phyloP scores from a whole-genome alignment of 2,329 filamentous ascomycete species.

The Fusarium chlamydosporum region DNA sequence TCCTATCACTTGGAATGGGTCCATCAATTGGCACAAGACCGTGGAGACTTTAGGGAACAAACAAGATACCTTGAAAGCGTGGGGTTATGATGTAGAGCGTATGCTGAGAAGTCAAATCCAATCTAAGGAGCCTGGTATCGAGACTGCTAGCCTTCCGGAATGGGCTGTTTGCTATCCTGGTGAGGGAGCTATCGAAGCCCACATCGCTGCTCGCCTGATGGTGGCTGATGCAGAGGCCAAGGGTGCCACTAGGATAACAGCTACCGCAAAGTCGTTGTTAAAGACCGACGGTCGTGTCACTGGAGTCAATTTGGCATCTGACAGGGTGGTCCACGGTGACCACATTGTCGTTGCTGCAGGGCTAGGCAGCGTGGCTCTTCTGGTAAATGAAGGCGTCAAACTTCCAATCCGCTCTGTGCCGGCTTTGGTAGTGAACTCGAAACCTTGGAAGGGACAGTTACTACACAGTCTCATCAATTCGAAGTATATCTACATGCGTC shows the following conservation, averaged over 20 bases:
- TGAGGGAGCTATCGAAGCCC: conserved; percentile 38
- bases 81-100: conserved; percentile 19
- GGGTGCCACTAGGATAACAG: not conserved
- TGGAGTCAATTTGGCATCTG: conserved; percentile 22
- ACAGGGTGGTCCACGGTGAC: not conserved
- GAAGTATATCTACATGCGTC: conserved; percentile 27
- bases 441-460: not conserved
- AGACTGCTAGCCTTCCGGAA: not conserved
- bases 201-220: conserved; percentile 28
- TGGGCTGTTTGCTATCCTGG: conserved; percentile 18
- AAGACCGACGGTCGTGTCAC: not conserved
- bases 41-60: not conserved
- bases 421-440: conserved; percentile 33
- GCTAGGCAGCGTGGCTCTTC: conserved; percentile 18
- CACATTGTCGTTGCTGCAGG: conserved; percentile 37
- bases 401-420: conserved; percentile 17
- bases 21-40: conserved; percentile 35
- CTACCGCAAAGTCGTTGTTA: not conserved
- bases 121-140: conserved; percentile 8
- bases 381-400: conserved; percentile 7
- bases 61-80: conserved; percentile 8
- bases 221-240: conserved; percentile 17
- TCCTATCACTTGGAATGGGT: conserved; percentile 36
- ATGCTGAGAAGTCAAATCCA: conserved; percentile 1
- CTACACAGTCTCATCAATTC: conserved; percentile 27